These are phyloP conservation scores for Mycosphaerella sp. DNA, from an alignment of 2,329 filamentous ascomycete genomes.

Conservation along the genomic window DNA sequence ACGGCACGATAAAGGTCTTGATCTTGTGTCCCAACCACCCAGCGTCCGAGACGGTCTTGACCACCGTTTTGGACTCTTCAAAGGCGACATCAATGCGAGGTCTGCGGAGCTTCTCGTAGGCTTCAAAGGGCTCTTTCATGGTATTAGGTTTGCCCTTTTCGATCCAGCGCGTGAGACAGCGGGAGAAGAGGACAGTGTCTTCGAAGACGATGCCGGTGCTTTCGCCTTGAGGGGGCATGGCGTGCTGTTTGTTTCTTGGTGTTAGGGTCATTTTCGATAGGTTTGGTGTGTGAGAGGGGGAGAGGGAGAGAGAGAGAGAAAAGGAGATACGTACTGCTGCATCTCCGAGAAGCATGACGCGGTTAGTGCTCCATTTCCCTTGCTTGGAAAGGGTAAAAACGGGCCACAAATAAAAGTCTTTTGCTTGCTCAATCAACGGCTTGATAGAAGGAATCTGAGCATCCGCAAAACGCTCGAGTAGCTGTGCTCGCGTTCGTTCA, in stretches of 20 bases:
- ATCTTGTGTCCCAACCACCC: slow-evolving; percentile 42
- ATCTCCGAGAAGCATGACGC: slow-evolving; percentile 42
- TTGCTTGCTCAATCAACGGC: slow-evolving; percentile 37
- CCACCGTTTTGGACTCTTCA: slow-evolving; percentile 42
- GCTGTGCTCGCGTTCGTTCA: slow-evolving; percentile 38
- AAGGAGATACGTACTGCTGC: slow-evolving; percentile 33
- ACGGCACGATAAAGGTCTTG: slow-evolving; percentile 42
- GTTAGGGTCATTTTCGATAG: background rate
- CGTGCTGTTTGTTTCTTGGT: slow-evolving; percentile 29
- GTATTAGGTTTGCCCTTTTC: slow-evolving; percentile 33
- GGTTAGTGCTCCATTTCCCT: slow-evolving; percentile 41
- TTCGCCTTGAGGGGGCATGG: slow-evolving; percentile 49
- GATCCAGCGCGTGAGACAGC: slow-evolving; percentile 40
- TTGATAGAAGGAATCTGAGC: slow-evolving; percentile 35
- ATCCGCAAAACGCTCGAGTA: slow-evolving; percentile 38
- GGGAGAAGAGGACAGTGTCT: slow-evolving; percentile 46
- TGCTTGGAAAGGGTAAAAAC: slow-evolving; percentile 41
- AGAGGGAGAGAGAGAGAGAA: too few relatives aligned
- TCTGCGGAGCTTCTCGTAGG: slow-evolving; percentile 43
- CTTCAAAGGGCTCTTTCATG: slow-evolving; percentile 43
- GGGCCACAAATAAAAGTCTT: slow-evolving; percentile 43
- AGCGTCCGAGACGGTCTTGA: slow-evolving; percentile 41
- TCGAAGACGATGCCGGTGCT: slow-evolving; percentile 49
- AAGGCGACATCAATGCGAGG: slow-evolving; percentile 42
- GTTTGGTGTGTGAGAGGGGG: too few relatives aligned